Evolutionary conservation across 1,139 yeast genomes (phyloP).

Genomic region (Saccharomyces hybrid): DNA sequence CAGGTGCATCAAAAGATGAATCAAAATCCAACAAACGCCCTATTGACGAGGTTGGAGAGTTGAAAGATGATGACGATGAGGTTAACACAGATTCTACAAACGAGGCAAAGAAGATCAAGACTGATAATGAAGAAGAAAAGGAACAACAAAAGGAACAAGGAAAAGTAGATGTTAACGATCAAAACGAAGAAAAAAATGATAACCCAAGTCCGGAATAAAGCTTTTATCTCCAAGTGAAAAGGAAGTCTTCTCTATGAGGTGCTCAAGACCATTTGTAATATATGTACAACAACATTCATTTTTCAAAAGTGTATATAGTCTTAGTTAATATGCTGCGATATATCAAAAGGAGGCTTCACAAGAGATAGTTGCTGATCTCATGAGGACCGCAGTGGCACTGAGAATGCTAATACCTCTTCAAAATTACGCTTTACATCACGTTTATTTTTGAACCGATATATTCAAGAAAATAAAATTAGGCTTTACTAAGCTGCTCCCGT

Average conservation of each 20-base stretch:
- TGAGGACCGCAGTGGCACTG: background rate
- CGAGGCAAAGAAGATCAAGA: constrained; percentile 1
- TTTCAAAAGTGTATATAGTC: background rate
- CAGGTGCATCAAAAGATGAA: background rate
- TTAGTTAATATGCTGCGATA: no score
- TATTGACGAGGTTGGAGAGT: background rate
- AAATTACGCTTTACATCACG: no score
- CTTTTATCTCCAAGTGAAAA: background rate
- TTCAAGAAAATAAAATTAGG: no score
- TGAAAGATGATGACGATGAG: background rate
- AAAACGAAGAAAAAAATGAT: background rate
- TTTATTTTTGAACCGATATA: no score
- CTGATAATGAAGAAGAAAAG: constrained; percentile 1
- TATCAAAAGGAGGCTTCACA: no score
- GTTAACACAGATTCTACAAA: background rate
- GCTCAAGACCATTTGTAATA: background rate
- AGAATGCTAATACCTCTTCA: no score
- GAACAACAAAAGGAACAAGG: background rate
- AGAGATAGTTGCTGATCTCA: no score
- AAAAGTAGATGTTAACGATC: background rate
- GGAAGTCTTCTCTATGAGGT: background rate
- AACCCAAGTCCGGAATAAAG: background rate
- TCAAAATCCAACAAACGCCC: background rate
- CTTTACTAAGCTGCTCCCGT: no score
- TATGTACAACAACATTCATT: background rate